These are phyloP conservation scores for Taiozyma sp. DNA, from an alignment of 1,139 yeast species.

Conservation along the genomic window DNA sequence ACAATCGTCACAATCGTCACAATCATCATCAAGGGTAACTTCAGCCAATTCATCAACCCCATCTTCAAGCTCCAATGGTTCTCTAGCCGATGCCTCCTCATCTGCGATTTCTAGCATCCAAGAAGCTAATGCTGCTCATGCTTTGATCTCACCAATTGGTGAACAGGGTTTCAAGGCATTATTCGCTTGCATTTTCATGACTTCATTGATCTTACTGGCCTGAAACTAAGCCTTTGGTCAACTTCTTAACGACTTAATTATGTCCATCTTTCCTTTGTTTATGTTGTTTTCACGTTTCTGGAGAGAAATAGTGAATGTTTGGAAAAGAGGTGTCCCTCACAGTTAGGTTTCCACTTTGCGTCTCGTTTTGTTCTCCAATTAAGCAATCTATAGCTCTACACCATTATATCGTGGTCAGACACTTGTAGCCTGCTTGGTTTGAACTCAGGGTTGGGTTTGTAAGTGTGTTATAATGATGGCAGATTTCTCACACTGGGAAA, in stretches of 20 bases:
- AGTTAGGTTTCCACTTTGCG: neutral
- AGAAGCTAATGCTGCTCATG: slow-evolving; percentile 2
- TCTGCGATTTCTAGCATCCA: slow-evolving; percentile 1
- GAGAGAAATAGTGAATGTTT: neutral
- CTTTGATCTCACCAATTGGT: slow-evolving; percentile 2
- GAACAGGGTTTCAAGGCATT: slow-evolving; percentile 8
- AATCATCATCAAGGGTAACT: neutral
- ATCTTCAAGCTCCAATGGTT: neutral
- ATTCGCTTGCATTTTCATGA: slow-evolving; percentile 3
- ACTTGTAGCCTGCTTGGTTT: no score
- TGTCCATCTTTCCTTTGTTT: neutral
- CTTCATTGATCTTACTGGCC: slow-evolving; percentile 4
- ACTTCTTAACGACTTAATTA: neutral
- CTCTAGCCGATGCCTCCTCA: neutral
- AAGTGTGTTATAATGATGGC: no score
- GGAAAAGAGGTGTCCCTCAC: neutral
- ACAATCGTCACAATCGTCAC: no score
- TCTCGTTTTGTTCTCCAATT: neutral
- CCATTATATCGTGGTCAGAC: neutral
- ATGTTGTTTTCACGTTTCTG: neutral
- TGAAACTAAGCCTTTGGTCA: neutral
- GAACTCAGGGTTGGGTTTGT: no score
- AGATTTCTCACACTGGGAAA: no score
- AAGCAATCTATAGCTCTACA: neutral
- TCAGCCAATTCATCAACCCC: slow-evolving; percentile 2